These are phyloP conservation scores for Volvariella surrecta DNA, from an alignment of 1,284 basidiomycete species.

Conservation along the genomic window DNA sequence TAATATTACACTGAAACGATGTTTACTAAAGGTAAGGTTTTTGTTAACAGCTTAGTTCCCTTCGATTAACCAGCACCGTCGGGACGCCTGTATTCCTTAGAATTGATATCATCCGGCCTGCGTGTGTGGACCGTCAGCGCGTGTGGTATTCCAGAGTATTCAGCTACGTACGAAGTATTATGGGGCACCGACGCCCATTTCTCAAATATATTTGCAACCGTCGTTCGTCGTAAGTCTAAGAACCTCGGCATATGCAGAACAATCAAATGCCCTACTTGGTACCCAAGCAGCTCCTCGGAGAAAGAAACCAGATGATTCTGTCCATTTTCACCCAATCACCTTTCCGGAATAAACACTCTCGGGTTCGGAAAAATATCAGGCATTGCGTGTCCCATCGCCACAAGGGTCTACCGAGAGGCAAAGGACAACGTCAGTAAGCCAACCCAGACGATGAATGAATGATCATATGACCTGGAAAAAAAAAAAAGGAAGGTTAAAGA, in stretches of 20 bases:
- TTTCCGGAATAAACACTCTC: slow-evolving; percentile 15
- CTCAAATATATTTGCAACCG: slow-evolving; percentile 25
- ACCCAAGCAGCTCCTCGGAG: slow-evolving; percentile 25
- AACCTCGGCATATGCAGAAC: neutral
- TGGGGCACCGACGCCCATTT: slow-evolving; percentile 25
- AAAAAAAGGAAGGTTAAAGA: slow-evolving; percentile 4
- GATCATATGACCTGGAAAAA: neutral
- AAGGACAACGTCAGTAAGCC: no score
- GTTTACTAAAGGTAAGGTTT: no score
- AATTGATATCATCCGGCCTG: slow-evolving; percentile 20
- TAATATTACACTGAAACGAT: no score
- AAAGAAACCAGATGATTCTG: slow-evolving; percentile 20
- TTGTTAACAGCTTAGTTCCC: no score
- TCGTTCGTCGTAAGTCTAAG: neutral
- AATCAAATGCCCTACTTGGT: slow-evolving; percentile 23
- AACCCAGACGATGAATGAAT: no score
- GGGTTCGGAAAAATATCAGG: slow-evolving; percentile 18
- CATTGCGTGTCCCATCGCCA: slow-evolving; percentile 17
- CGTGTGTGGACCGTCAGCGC: slow-evolving; percentile 4
- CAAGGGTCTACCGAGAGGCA: slow-evolving; percentile 11
- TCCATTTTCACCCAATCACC: slow-evolving; percentile 18
- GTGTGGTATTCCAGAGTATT: slow-evolving; percentile 3
- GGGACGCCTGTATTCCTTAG: slow-evolving; percentile 23
- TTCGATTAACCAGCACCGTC: slow-evolving; percentile 19
- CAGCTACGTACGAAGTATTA: slow-evolving; percentile 18